These are phyloP conservation scores for Vitis rupestris DNA, from an alignment of 164 flowering plant genomes.

Conservation along the genomic window DNA sequence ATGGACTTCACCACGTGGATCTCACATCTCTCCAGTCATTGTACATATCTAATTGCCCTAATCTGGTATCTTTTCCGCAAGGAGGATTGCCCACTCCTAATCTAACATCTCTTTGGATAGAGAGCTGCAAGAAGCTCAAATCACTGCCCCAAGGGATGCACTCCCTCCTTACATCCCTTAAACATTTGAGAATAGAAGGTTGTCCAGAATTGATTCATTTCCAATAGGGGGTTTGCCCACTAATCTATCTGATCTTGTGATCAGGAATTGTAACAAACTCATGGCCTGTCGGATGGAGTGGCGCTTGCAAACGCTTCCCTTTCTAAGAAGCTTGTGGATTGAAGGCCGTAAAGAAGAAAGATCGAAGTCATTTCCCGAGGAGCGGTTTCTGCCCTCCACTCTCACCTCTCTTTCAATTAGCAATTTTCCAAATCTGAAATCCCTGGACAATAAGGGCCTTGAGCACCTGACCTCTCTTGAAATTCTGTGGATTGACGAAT, in stretches of 20 bases:
- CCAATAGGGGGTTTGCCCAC: conserved; percentile 22
- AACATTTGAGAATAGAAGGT: accelerated
- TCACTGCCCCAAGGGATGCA: too few relatives aligned
- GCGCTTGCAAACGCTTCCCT: conserved; percentile 1
- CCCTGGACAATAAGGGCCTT: conserved; percentile 8
- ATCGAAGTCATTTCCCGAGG: conserved; percentile 16
- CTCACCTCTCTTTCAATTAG: neutral
- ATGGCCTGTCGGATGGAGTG: neutral
- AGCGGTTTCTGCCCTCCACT: conserved; percentile 10
- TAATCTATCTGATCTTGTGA: neutral
- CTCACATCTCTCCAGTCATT: too few relatives aligned
- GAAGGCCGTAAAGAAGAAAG: too few relatives aligned
- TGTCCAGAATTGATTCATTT: conserved; percentile 2
- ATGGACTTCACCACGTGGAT: too few relatives aligned
- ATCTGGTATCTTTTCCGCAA: too few relatives aligned
- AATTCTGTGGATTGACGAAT: neutral
- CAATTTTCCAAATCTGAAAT: neutral
- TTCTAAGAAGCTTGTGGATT: neutral
- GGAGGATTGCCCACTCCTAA: too few relatives aligned
- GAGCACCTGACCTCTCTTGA: conserved; percentile 12
- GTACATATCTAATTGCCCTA: accelerated
- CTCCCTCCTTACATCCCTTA: too few relatives aligned
- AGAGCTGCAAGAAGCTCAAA: too few relatives aligned
- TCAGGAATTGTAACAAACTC: neutral
- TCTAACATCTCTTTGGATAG: too few relatives aligned